phyloP scores from a whole-genome alignment of 129 eudicot species.

The Helichrysum umbraculigerum region DNA sequence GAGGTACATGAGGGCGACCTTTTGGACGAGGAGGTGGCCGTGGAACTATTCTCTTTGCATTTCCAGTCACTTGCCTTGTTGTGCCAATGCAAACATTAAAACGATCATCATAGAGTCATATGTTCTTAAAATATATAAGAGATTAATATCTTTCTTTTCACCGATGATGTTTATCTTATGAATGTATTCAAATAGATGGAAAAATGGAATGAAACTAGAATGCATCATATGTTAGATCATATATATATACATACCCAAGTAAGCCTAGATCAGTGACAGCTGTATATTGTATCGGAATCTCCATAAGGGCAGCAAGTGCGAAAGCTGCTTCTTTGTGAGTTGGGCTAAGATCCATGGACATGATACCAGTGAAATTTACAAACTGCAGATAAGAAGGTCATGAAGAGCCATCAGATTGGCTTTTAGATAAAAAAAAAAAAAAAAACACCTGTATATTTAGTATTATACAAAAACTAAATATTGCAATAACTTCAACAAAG shows the following conservation, averaged over 20 bases:
- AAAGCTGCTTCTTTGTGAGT: constrained; percentile 70
- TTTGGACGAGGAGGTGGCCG: constrained; percentile 64
- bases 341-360: constrained; percentile 49
- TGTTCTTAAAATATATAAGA: background rate
- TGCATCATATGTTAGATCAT: background rate
- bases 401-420: background rate
- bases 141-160: constrained; percentile 9
- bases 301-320: constrained; percentile 90
- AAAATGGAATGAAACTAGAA: background rate
- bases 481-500: background rate
- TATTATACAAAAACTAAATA: background rate
- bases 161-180: constrained; percentile 4
- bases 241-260: constrained; percentile 55
- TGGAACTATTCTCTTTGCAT: constrained; percentile 54
- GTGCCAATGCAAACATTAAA: constrained; percentile 16
- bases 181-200: background rate
- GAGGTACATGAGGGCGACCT: constrained; percentile 36
- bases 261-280: constrained; percentile 59
- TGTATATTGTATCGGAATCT: constrained; percentile 68
- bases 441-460: no score
- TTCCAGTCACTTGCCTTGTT: constrained; percentile 50
- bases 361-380: constrained; percentile 69
- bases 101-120: constrained; percentile 9
- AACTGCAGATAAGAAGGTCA: constrained; percentile 43
- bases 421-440: background rate